Evolutionary conservation across 805 yeast genomes (phyloP), one percentile per base, ranked within the genome.

Genomic region (Debaryomyces hansenii): DNA sequence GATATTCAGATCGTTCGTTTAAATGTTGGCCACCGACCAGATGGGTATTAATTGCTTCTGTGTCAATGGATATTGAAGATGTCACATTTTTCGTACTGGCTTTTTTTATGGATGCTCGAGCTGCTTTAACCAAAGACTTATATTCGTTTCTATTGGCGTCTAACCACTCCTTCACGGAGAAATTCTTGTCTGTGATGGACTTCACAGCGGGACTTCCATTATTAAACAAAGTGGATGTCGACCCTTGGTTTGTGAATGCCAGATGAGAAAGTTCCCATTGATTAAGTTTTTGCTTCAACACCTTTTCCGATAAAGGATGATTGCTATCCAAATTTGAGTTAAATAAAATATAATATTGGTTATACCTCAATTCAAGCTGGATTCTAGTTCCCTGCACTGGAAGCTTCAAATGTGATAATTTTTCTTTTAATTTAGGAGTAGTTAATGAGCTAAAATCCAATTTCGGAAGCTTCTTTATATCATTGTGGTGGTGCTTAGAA

Each of bases 241-340:
- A 38, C 10, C 3, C 41, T 48, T 50, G 45, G 55, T 52, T 44
- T 50, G 51, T 54, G 49, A 69, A 62, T 32, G 65, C 66, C 67
- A 53, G 73, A 57, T 65, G 74, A 20, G 66, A 59, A 60, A 62
- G 51, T 57, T 90, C 96, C 95, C 95, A 87, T 55, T 82, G 80
- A 18, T 66, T 61, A 33, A 91, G 70, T 42, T 77, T 77, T 44
- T 75, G 79, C 40, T 79, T 70, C 41, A 91, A 62, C 4, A 79
- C 77, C 33, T 70, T 66, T 18, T 81, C 83, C 20, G 79, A 64
- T 4, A 78, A 79, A 0, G 96, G 96, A 27, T 71, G 74, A 31
- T 78, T 68, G 5, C 90, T 78, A 58, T 90, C 96, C 37, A 83
- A 75, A 57, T 90, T 90, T 10, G 96, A 84, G 59, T 91, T 91